Conservation (phyloP, 768 basidiomycete genomes). For the Suillus ampliporus region DNA sequence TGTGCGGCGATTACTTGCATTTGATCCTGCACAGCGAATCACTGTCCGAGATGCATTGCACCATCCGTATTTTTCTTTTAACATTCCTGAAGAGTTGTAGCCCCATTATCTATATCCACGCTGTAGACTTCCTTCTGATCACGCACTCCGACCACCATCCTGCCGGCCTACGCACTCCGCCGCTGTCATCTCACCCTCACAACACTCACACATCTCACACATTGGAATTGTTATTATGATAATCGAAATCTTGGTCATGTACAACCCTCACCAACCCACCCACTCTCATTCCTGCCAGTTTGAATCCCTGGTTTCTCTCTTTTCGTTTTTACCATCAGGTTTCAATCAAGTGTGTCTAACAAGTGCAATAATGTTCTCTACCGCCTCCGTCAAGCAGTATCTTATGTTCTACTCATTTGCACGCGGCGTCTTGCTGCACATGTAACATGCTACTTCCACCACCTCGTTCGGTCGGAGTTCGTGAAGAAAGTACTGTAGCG, state of each 20-base stretch:
- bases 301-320: conserved; percentile 29
- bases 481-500: conserved; percentile 13
- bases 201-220: conserved; percentile 21
- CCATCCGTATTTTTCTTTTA: conserved; percentile 83
- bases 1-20: conserved; percentile 84
- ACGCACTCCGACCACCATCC: conserved; percentile 6
- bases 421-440: conserved; percentile 23
- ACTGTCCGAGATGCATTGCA: conserved; percentile 86
- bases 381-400: conserved; percentile 33
- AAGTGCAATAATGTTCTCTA: conserved; percentile 35
- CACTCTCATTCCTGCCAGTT: conserved; percentile 35
- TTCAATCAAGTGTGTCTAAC: conserved; percentile 26
- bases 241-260: conserved; percentile 41
- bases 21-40: conserved; percentile 89
- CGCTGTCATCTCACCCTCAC: conserved; percentile 14
- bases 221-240: conserved; percentile 41
- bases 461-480: conserved; percentile 17
- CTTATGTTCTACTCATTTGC: conserved; percentile 33
- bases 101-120: conserved; percentile 41
- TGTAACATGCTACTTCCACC: conserved; percentile 27
- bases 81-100: conserved; percentile 72
- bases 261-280: conserved; percentile 39
- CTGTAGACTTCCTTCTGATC: conserved; percentile 36
- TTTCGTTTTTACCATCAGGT: conserved; percentile 21
- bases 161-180: conserved; percentile 1